Evolutionary conservation across 306 rosid species (phyloP).

Genomic region (Trichosanthes truncata): DNA sequence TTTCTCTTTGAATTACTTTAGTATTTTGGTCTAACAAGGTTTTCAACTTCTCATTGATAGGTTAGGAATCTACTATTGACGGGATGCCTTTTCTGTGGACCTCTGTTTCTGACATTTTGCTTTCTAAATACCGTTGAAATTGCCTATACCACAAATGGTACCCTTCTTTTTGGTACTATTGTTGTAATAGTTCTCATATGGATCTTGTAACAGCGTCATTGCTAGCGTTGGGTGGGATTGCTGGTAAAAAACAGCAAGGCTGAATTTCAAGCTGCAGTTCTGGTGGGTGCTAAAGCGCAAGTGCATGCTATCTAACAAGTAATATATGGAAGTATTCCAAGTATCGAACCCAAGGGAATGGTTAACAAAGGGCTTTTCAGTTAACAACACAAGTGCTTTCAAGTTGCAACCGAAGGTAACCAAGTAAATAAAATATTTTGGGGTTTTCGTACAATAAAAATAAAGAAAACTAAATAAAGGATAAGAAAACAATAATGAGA

Average conservation of each 20-base stretch:
- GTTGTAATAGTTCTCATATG: slow-evolving; percentile 59
- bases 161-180: slow-evolving; percentile 62
- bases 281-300: too few relatives aligned
- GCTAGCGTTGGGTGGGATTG: slow-evolving; percentile 62
- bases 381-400: too few relatives aligned
- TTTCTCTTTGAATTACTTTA: slow-evolving; percentile 3
- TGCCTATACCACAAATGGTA: slow-evolving; percentile 53
- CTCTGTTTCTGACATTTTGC: slow-evolving; percentile 51
- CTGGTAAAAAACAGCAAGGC: slow-evolving; percentile 62
- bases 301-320: too few relatives aligned
- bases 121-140: slow-evolving; percentile 53
- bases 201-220: slow-evolving; percentile 57
- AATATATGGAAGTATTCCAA: too few relatives aligned
- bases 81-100: slow-evolving; percentile 63
- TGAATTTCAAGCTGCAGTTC: slow-evolving; percentile 57
- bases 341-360: too few relatives aligned
- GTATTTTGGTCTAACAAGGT: slow-evolving; percentile 1
- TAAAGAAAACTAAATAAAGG: too few relatives aligned
- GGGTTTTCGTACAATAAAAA: too few relatives aligned
- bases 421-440: too few relatives aligned
- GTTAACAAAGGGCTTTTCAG: too few relatives aligned
- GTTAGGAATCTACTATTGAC: slow-evolving; percentile 53
- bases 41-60: slow-evolving; percentile 28
- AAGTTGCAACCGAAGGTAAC: too few relatives aligned
- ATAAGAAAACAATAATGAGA: too few relatives aligned